phyloP scores from a whole-genome alignment of 148 eudicot genomes.

The Amaranthus cruentus region DNA sequence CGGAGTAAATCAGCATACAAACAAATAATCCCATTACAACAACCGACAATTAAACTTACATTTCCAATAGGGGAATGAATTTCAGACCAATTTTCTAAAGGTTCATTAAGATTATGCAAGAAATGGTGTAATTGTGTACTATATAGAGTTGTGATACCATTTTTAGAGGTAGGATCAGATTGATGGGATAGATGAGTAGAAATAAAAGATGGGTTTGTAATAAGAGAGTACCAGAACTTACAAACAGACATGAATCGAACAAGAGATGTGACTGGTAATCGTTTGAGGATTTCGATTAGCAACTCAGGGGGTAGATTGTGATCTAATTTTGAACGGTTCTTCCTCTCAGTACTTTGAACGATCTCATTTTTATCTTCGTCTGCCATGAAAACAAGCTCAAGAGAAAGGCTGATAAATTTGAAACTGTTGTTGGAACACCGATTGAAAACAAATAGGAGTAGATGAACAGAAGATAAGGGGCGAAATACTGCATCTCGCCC shows the following conservation, averaged over 20 bases:
- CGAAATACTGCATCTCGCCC: too few relatives aligned
- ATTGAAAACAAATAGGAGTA: too few relatives aligned
- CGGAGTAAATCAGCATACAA: slow-evolving; percentile 4
- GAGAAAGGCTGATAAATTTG: not conserved
- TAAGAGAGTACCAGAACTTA: slow-evolving; percentile 21
- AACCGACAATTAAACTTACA: slow-evolving; percentile 14
- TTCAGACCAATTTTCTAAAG: slow-evolving; percentile 17
- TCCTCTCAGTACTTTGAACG: not conserved
- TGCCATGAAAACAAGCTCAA: not conserved
- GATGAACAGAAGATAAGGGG: too few relatives aligned
- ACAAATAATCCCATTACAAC: slow-evolving; percentile 15
- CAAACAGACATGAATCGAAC: slow-evolving; percentile 23
- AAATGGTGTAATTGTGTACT: not conserved
- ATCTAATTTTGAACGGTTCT: not conserved
- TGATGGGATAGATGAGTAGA: slow-evolving; percentile 17
- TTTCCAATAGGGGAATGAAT: not conserved
- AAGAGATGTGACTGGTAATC: slow-evolving; percentile 7
- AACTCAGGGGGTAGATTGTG: slow-evolving; percentile 15
- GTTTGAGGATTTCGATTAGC: slow-evolving; percentile 21
- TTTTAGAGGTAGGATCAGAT: slow-evolving; percentile 15
- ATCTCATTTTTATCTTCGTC: not conserved
- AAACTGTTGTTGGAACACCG: too few relatives aligned
- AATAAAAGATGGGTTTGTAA: slow-evolving; percentile 19
- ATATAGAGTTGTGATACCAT: slow-evolving; percentile 6
- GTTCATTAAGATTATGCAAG: slow-evolving; percentile 13